Base-by-base conservation (phyloP, 2,329 filamentous ascomycete genomes). In the Verticillium zaregamsianum region DNA sequence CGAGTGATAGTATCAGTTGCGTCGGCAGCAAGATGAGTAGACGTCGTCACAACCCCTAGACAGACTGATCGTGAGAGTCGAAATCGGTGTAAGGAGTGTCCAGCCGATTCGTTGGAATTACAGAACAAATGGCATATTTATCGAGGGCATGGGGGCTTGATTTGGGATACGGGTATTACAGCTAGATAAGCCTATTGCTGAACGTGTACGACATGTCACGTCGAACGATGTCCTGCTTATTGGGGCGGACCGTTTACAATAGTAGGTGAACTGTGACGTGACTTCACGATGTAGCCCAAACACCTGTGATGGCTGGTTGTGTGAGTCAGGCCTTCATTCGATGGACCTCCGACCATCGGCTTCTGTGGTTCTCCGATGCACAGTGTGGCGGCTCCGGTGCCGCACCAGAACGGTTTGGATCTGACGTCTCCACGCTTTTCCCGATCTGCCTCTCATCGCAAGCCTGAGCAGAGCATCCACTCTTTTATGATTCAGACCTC, bases 1-100 rank as follows among this genome's bases (percentile, higher is more conserved):
- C 86, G 2, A 82, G 80, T 67, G 86, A 88, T 69, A 88, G 85
- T 68, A 86, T 88, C 61, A 87, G 84, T 69, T 85, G 82, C 66
- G 78, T 87, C n/a, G 85, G 84, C 25, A 78, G 70, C 64, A 73
- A 76, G 52, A 72, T 71, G 62, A 70, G 69, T 52, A 65, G 68
- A 23, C 68, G 70, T 7, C 61, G 66, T 11, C 69, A 74, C 57
- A 35, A 49, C n/a, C n/a, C 45, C n/a, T 49, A 23, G 20, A 23
- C 33, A 28, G 33, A 12, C 1, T 9, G 33, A 35, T 14, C 14
- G 14, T 5, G 28, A 6, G 39, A 45, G n/a, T 20, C n/a, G n/a
- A 9, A 37, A 15, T 12, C 33, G 37, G 12, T 3, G 15, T n/a
- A 6, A 17, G 6, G 37, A 40, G 15, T 7, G 17, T 5, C 15